Conservation (phyloP, 345 rosid species). For the Nasturtium officinale region DNA sequence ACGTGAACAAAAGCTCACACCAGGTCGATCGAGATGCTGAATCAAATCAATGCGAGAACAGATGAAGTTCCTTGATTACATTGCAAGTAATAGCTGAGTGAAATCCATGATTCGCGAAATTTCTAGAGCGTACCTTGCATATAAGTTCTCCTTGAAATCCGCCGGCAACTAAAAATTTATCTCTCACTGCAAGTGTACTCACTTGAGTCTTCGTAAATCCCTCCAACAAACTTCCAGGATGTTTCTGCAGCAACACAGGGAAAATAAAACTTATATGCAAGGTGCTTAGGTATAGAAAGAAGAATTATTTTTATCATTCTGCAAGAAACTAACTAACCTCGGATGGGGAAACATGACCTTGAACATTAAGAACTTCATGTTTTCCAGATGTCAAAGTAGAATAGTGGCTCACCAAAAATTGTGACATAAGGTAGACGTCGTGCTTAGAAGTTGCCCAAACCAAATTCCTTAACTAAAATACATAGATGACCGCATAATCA, state of each 20-base stretch:
- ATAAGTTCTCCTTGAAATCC: slow-evolving; percentile 71
- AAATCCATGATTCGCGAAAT: neutral
- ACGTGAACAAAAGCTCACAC: slow-evolving; percentile 85
- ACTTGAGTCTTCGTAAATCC: slow-evolving; percentile 64
- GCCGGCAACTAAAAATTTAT: slow-evolving; percentile 58
- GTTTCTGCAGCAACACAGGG: slow-evolving; percentile 46
- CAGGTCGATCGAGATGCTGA: slow-evolving; percentile 85
- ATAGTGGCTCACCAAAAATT: slow-evolving; percentile 65
- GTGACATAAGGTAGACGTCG: slow-evolving; percentile 75
- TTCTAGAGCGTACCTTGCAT: slow-evolving; percentile 52
- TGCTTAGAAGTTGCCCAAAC: slow-evolving; percentile 89
- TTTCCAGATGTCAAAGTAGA: slow-evolving; percentile 57
- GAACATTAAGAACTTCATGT: slow-evolving; percentile 68
- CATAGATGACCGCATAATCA: neutral
- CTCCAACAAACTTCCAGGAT: slow-evolving; percentile 58
- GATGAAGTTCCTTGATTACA: slow-evolving; percentile 21
- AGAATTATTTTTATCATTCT: neutral
- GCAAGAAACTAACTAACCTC: slow-evolving; percentile 52
- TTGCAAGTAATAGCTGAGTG: neutral
- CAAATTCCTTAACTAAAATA: slow-evolving; percentile 76
- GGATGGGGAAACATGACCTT: slow-evolving; percentile 74
- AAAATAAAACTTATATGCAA: neutral
- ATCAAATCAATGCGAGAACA: slow-evolving; percentile 19
- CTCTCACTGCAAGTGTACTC: slow-evolving; percentile 60
- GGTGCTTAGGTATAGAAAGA: neutral